Base-by-base conservation (phyloP, 2,329 filamentous ascomycete genomes). In the Colletotrichum zoysiae region DNA sequence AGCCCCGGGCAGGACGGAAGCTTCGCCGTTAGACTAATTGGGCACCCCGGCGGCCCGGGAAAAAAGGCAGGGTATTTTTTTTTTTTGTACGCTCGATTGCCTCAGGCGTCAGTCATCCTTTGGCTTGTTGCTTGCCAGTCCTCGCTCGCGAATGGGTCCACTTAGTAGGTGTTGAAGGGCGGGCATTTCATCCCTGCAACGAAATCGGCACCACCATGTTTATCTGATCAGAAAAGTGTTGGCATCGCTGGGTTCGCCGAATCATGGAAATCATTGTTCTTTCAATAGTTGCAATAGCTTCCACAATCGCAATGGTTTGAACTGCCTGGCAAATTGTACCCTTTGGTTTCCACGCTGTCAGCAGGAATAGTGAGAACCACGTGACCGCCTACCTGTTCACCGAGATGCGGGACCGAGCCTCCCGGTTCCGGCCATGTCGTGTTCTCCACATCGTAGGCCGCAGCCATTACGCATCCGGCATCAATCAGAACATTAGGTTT, bases 51-150 rank as follows among this genome's bases (percentile, higher is more conserved):
- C 59, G 48, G 48, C 44, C 46, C 46, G 14, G 44, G 11, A 38
- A 64, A 51, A 42, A 69, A 20, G 69, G 70, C 70, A 72, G 70
- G 59, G 65, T 72, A 59, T 69, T 26, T 2, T 53, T 60, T 65
- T 56, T 33, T 40, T 59, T 65, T 44, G 46, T 58, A 56, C 64
- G 55, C 53, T 56, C 38, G 44, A 48, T 50, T 48, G 64, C 46
- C 65, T 44, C 18, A 38, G 50, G 16, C 16, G 14, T 42, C 14
- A 18, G 4, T 42, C 14, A 18, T 42, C 50, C 1, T 33, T 51
- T 23, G 30, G 48, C 55, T 38, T 16, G 26, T 48, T n/a, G 14
- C 20, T 12, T 66, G 7, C n/a, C 33, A 40, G 5, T 35, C 9
- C 44, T 69, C 14, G 40, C 30, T 69, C 14, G 38, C 53, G 20